Conservation (phyloP, 2,329 filamentous ascomycete genomes). For the Penicillium sp. region DNA sequence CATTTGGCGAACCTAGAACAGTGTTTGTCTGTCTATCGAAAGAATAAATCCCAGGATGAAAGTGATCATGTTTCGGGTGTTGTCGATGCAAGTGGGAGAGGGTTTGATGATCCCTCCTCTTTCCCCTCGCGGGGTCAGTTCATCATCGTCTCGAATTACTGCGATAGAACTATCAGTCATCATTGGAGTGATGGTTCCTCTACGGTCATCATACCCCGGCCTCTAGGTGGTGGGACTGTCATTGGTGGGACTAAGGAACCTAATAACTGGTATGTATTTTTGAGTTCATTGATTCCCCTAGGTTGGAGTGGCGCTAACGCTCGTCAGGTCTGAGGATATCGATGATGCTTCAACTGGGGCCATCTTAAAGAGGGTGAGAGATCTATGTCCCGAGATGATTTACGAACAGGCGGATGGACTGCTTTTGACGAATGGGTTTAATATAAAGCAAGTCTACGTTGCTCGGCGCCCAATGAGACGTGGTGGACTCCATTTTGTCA, state of each 20-base stretch:
- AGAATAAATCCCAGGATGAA: neutral
- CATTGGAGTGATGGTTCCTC: constrained; percentile 12
- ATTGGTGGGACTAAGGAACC: constrained; percentile 14
- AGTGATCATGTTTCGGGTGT: neutral
- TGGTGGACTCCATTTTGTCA: constrained; percentile 3
- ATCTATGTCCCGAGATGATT: neutral
- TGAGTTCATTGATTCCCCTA: neutral
- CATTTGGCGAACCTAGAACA: neutral
- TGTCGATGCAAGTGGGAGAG: constrained; percentile 8
- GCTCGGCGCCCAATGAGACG: constrained; percentile 13
- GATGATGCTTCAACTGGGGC: neutral
- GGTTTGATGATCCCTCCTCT: constrained; percentile 5
- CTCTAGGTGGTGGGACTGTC: constrained; percentile 9
- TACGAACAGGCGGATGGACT: neutral
- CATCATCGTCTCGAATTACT: constrained; percentile 11
- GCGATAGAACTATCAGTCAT: constrained; percentile 12
- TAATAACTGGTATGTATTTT: constrained; percentile 5
- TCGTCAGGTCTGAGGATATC: neutral
- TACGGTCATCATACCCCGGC: constrained; percentile 6
- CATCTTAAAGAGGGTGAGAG: neutral
- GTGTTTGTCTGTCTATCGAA: neutral
- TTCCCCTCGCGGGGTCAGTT: constrained; percentile 14
- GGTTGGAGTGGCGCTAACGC: neutral
- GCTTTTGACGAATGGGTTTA: neutral
- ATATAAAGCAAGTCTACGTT: constrained; percentile 9